Evolutionary conservation across 73 alveolate genomes (phyloP).

Genomic region (Symbiodinium natans): DNA sequence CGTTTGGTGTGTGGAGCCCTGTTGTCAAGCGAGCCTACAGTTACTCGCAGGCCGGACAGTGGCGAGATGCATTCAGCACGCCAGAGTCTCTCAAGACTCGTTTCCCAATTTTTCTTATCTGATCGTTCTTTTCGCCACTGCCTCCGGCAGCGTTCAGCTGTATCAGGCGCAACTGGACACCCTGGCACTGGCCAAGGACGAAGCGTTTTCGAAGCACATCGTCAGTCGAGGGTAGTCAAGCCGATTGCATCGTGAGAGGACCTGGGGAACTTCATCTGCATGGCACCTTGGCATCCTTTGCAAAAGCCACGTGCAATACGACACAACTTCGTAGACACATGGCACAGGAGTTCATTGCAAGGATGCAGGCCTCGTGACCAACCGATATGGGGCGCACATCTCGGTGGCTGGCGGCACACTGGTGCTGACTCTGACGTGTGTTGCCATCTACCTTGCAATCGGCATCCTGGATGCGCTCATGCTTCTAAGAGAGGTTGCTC

Average conservation of each 20-base stretch:
- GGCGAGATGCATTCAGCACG: no score
- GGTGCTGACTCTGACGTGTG: constrained; percentile 17
- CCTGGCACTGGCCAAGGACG: constrained; percentile 70
- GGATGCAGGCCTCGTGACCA: constrained; percentile 77
- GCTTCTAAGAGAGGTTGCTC: no score
- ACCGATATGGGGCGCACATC: constrained; percentile 51
- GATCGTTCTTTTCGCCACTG: no score
- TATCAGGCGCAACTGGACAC: constrained; percentile 73
- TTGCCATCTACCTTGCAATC: constrained; percentile 26
- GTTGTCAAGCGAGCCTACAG: constrained; percentile 34
- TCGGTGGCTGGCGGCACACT: constrained; percentile 66
- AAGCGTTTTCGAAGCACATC: neutral
- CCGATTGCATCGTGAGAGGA: neutral
- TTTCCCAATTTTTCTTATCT: no score
- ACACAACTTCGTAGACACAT: no score
- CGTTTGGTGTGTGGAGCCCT: constrained; percentile 84
- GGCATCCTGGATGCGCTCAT: neutral
- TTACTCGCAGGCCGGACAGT: constrained; percentile 43
- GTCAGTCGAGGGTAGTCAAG: neutral
- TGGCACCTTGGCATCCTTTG: constrained; percentile 9
- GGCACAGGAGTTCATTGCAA: no score
- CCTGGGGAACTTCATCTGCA: constrained; percentile 5
- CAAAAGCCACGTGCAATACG: no score
- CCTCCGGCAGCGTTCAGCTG: no score
- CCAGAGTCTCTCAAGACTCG: no score